Evolutionary conservation across 257 asterid species (phyloP).

Genomic region (Ballota nigra): DNA sequence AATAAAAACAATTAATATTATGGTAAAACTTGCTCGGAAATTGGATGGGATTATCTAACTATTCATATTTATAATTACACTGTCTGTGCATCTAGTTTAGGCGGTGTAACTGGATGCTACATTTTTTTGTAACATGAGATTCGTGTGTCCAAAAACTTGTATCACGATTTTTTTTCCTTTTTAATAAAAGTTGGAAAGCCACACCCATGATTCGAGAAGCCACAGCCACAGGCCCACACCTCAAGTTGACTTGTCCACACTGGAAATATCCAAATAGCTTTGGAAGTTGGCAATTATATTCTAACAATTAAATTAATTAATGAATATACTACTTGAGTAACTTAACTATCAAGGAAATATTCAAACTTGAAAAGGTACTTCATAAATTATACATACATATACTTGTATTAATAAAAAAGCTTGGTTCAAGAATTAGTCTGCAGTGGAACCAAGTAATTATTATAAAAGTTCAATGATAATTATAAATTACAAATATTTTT

Average conservation of each 20-base stretch:
- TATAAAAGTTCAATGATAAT: neutral
- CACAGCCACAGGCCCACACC: neutral
- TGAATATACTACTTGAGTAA: neutral
- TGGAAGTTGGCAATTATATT: neutral
- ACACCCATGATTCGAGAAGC: neutral
- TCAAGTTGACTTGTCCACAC: constrained; percentile 7
- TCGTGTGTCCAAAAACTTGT: no score
- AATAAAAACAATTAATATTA: no score
- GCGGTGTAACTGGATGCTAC: no score
- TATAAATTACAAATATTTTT: no score
- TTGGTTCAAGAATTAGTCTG: neutral
- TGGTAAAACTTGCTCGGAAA: no score
- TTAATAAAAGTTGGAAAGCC: neutral
- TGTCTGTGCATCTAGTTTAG: no score
- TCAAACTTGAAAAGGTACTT: neutral
- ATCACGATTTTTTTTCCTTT: no score
- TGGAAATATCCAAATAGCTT: constrained; percentile 1
- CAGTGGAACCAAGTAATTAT: neutral
- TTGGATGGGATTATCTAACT: no score
- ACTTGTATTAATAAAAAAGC: neutral
- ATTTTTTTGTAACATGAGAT: no score
- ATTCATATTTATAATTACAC: no score
- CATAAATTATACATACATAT: neutral
- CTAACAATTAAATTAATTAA: neutral
- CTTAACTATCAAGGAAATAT: neutral